These are phyloP conservation scores for Ramaria sp. DNA, from an alignment of 768 basidiomycete species.

Conservation along the genomic window DNA sequence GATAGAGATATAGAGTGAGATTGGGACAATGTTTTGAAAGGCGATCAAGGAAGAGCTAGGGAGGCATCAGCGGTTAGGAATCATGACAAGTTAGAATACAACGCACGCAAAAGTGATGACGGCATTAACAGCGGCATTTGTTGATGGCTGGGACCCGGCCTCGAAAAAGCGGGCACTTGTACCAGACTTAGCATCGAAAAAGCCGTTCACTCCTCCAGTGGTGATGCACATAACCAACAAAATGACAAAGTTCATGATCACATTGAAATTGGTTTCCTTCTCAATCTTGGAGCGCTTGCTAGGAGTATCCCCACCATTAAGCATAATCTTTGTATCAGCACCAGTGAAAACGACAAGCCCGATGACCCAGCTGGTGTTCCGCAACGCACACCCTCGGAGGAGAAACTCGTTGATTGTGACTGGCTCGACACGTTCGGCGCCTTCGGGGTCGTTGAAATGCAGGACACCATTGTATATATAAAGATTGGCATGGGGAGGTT, in stretches of 20 bases:
- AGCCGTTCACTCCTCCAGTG: conserved; percentile 67
- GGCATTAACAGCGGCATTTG: conserved; percentile 54
- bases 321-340: conserved; percentile 84
- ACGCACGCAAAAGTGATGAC: conserved; percentile 88
- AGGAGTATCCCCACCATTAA: conserved; percentile 87
- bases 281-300: conserved; percentile 98
- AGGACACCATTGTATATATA: conserved; percentile 86
- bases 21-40: conserved; percentile 96
- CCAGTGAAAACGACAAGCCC: conserved; percentile 93
- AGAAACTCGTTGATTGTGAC: conserved; percentile 89
- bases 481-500: conserved; percentile 88
- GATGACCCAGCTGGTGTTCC: conserved; percentile 89
- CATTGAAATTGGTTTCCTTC: conserved; percentile 97
- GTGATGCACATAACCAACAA: conserved; percentile 67
- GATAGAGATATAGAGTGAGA: conserved; percentile 93
- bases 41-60: conserved; percentile 82
- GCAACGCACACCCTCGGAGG: conserved; percentile 79
- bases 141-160: conserved; percentile 48
- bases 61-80: not conserved
- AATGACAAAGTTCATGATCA: conserved; percentile 83
- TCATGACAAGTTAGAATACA: not conserved
- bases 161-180: conserved; percentile 67
- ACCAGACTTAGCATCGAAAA: conserved; percentile 44
- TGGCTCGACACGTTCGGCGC: conserved; percentile 49
- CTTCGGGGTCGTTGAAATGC: conserved; percentile 51